A percentile compares a stretch with the other conserved stretches of the same genome.
Evolutionary conservation across 176 grass and related monocot genomes (phyloP).

Genomic region (Typha latifolia): DNA sequence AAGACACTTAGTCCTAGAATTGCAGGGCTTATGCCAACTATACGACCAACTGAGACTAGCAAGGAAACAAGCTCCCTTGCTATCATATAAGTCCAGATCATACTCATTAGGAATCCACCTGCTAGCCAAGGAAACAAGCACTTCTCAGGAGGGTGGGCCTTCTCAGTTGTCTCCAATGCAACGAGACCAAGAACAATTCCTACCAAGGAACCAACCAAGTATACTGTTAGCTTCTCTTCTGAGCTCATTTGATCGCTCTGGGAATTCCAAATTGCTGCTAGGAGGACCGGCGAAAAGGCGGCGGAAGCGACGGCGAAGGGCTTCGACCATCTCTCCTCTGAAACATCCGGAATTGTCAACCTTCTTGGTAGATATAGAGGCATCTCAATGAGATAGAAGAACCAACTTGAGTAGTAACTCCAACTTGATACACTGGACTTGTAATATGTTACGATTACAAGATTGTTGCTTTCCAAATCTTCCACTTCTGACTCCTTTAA

Average conservation of each 20-base stretch:
- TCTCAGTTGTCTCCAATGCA: constrained; percentile 26
- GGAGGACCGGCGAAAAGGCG: constrained; percentile 36
- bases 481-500: not conserved
- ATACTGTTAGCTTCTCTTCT: not conserved
- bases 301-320: constrained; percentile 36
- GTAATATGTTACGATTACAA: not conserved
- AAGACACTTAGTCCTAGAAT: constrained; percentile 51
- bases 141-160: constrained; percentile 15
- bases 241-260: constrained; percentile 15
- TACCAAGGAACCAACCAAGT: constrained; percentile 12
- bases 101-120: constrained; percentile 59
- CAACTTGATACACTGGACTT: not conserved
- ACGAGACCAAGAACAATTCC: constrained; percentile 21
- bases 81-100: constrained; percentile 45
- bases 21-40: constrained; percentile 29
- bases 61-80: constrained; percentile 50
- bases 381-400: constrained; percentile 18
- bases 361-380: constrained; percentile 40
- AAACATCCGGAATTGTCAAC: constrained; percentile 59
- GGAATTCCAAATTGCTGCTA: constrained; percentile 31
- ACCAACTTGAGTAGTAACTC: not conserved
- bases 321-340: constrained; percentile 57
- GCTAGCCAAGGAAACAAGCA: constrained; percentile 41
- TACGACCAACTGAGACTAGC: constrained; percentile 18
- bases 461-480: not conserved